These are phyloP conservation scores for Halophytophthora batemanensis DNA, from an alignment of 352 stramenopile genomes.

Conservation along the genomic window DNA sequence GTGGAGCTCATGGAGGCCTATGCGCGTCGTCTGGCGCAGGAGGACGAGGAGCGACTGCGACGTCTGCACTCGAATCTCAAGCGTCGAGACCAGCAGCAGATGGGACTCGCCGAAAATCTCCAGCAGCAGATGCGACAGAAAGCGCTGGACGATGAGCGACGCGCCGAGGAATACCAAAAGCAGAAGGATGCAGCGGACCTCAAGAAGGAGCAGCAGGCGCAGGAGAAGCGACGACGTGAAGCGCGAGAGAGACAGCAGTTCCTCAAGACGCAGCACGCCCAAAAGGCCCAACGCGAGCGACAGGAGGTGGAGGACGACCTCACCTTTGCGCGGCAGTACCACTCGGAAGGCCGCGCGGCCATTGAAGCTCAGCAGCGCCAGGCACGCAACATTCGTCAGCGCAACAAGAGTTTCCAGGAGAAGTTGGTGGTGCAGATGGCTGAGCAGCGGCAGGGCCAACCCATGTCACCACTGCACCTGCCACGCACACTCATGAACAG, in stretches of 20 bases:
- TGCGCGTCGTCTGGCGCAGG: constrained; percentile 45
- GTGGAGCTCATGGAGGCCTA: constrained; percentile 74
- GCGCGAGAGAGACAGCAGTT: constrained; percentile 58
- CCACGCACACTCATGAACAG: constrained; percentile 66
- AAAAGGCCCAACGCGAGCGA: constrained; percentile 55
- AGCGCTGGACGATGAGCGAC: constrained; percentile 47
- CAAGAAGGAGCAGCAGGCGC: constrained; percentile 27
- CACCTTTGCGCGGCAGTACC: constrained; percentile 49
- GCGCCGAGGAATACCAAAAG: constrained; percentile 63
- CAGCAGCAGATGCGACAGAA: constrained; percentile 52
- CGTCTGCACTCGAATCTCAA: constrained; percentile 42
- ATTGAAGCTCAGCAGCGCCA: constrained; percentile 46
- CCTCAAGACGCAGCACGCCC: constrained; percentile 35
- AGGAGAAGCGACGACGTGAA: constrained; percentile 36
- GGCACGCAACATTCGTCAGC: constrained; percentile 25
- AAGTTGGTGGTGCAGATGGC: constrained; percentile 58
- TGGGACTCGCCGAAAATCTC: constrained; percentile 36
- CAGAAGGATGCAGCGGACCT: constrained; percentile 39
- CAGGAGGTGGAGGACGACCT: constrained; percentile 62
- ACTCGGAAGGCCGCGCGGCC: constrained; percentile 39
- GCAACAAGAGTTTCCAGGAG: constrained; percentile 64
- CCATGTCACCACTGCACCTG: constrained; percentile 51
- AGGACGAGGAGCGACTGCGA: constrained; percentile 54
- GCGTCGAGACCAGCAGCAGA: constrained; percentile 37
- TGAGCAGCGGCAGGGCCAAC: constrained; percentile 46